Evolutionary conservation across 176 grass and related monocot species (phyloP).

Genomic region (Olyra latifolia): DNA sequence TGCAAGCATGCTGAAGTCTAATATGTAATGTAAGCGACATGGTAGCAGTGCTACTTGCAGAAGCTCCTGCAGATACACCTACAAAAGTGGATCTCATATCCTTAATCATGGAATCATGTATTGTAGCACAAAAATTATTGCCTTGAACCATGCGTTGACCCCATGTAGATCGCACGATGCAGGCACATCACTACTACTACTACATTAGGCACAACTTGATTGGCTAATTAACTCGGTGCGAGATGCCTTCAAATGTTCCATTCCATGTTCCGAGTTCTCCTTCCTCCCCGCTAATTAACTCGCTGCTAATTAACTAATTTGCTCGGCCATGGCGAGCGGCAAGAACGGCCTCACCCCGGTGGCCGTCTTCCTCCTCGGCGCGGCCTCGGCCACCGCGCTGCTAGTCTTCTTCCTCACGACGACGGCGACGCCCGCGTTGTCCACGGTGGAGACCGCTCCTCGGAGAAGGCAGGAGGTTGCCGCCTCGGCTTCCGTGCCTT

Average conservation of each 20-base stretch:
- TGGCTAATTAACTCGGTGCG: too few relatives aligned
- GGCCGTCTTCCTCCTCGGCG: conserved; percentile 43
- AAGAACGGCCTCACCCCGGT: conserved; percentile 24
- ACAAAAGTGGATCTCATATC: background rate
- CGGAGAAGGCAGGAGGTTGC: background rate
- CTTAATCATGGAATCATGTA: background rate
- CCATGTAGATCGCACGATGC: too few relatives aligned
- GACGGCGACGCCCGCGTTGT: background rate
- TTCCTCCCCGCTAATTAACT: background rate
- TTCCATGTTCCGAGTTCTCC: background rate
- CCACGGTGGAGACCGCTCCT: background rate
- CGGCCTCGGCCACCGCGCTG: conserved; percentile 35
- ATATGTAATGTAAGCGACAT: background rate
- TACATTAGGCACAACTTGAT: too few relatives aligned
- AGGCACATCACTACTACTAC: too few relatives aligned
- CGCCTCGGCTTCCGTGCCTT: background rate
- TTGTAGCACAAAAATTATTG: too few relatives aligned
- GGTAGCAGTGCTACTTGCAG: background rate
- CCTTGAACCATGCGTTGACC: too few relatives aligned
- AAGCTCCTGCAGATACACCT: background rate
- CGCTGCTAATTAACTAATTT: background rate
- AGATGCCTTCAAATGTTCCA: too few relatives aligned
- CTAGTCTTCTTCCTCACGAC: conserved; percentile 43
- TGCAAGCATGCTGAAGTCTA: background rate
- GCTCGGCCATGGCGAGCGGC: conserved; percentile 27